These are phyloP conservation scores for Pleurotus salmoneostramineus DNA, from an alignment of 768 basidiomycete genomes.

Conservation along the genomic window DNA sequence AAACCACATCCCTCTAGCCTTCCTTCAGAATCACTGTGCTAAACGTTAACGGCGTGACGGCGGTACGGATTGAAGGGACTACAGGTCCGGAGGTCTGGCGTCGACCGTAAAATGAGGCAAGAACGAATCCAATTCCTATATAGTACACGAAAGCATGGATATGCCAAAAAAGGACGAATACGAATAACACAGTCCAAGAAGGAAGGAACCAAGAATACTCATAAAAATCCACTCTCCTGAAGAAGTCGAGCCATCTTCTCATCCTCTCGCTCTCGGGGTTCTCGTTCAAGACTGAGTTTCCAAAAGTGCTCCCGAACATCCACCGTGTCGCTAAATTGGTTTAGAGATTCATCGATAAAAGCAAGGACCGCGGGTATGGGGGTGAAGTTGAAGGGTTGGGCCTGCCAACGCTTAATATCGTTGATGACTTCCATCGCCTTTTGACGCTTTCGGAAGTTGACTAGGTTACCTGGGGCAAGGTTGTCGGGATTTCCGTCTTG, in stretches of 20 bases:
- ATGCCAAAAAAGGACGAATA: slow-evolving; percentile 5
- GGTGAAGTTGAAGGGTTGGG: slow-evolving; percentile 83
- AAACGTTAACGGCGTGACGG: too few species aligned
- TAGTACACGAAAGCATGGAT: slow-evolving; percentile 8
- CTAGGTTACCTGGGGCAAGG: slow-evolving; percentile 61
- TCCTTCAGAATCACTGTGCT: too few species aligned
- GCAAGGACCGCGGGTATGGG: slow-evolving; percentile 60
- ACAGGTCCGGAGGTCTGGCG: too few species aligned
- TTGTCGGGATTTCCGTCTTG: slow-evolving; percentile 93
- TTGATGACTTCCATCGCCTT: slow-evolving; percentile 95
- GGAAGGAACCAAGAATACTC: slow-evolving; percentile 15
- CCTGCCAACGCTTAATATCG: slow-evolving; percentile 96
- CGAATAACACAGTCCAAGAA: slow-evolving; percentile 12
- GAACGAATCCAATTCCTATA: slow-evolving; percentile 1
- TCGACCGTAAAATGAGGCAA: too few species aligned
- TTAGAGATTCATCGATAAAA: slow-evolving; percentile 78
- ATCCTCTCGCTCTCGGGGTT: slow-evolving; percentile 93
- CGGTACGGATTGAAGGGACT: too few species aligned
- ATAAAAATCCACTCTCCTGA: slow-evolving; percentile 87
- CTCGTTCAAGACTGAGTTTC: slow-evolving; percentile 79
- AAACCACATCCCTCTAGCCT: too few species aligned
- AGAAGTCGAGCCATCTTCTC: slow-evolving; percentile 92
- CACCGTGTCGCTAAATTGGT: slow-evolving; percentile 61
- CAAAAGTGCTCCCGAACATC: slow-evolving; percentile 79
- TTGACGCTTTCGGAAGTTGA: slow-evolving; percentile 96